These are phyloP conservation scores for Monilinia vaccinii-corymbosi DNA, from an alignment of 2,329 filamentous ascomycete genomes.

Conservation along the genomic window DNA sequence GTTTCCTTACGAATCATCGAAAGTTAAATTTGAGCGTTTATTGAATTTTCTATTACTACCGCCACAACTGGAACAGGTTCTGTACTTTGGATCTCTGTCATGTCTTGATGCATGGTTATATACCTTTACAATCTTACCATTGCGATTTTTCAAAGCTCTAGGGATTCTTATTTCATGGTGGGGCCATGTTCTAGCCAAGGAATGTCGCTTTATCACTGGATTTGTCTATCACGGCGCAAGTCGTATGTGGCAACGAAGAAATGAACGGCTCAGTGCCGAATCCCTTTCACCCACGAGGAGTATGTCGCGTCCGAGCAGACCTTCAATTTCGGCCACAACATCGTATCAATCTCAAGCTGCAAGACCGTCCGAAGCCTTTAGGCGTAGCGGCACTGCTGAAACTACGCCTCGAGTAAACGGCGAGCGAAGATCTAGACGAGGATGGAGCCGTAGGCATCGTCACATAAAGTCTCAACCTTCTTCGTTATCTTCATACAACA, in stretches of 20 bases:
- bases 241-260: conserved; percentile 56
- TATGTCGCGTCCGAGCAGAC: conserved; percentile 21
- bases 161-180: conserved; percentile 72
- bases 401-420: conserved; percentile 16
- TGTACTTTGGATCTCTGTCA: conserved; percentile 81
- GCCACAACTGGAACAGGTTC: conserved; percentile 69
- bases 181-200: conserved; percentile 60
- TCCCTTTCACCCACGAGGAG: conserved; percentile 23
- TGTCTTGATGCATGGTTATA: conserved; percentile 96
- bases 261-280: conserved; percentile 38
- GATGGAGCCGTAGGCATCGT: conserved; percentile 44
- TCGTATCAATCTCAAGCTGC: conserved; percentile 21
- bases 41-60: conserved; percentile 82
- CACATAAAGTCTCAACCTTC: conserved; percentile 81
- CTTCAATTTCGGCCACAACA: conserved; percentile 19
- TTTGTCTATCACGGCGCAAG: conserved; percentile 77
- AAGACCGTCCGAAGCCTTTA: conserved; percentile 13
- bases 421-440: conserved; percentile 24
- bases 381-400: conserved; percentile 13
- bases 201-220: conserved; percentile 59
- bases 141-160: conserved; percentile 76
- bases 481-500: conserved; percentile 76
- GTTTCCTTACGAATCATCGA: conserved; percentile 80
- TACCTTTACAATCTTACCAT: conserved; percentile 87
- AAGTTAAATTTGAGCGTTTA: conserved; percentile 83